Percentiles rank a stretch among this genome's conserved stretches.
Evolutionary conservation across 768 basidiomycete genomes (phyloP).

Genomic region (Leucocoprinus sp.): DNA sequence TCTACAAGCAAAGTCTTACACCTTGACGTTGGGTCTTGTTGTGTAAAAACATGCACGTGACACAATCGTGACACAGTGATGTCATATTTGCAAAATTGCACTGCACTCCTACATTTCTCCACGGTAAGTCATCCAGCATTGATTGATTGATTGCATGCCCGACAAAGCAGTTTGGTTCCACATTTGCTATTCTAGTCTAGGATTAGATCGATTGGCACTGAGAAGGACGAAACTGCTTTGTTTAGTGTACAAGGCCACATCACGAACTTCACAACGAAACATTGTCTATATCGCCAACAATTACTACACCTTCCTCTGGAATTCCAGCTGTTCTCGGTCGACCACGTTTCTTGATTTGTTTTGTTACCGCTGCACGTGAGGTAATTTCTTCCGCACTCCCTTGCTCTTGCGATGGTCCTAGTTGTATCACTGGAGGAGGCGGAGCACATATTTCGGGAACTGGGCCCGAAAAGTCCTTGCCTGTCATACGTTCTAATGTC

Average conservation of each 20-base stretch:
- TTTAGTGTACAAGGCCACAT: background rate
- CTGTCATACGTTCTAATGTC: constrained; percentile 71
- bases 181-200: no score
- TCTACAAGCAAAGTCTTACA: no score
- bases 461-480: constrained; percentile 80
- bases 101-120: no score
- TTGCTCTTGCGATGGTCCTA: constrained; percentile 9
- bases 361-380: constrained; percentile 13
- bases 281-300: constrained; percentile 29
- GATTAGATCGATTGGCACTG: no score
- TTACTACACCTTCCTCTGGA: constrained; percentile 26
- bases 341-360: constrained; percentile 21
- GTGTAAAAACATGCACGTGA: no score
- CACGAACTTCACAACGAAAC: constrained; percentile 15
- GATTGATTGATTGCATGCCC: no score
- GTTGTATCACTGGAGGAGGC: constrained; percentile 22
- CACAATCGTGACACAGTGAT: no score
- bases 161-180: no score
- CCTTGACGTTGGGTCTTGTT: no score
- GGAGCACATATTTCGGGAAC: constrained; percentile 55
- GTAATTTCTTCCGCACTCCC: constrained; percentile 13
- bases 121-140: no score
- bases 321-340: constrained; percentile 14
- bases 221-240: no score
- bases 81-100: no score